phyloP scores from a whole-genome alignment of 2,329 filamentous ascomycete species.

The Cadophora sp. region DNA sequence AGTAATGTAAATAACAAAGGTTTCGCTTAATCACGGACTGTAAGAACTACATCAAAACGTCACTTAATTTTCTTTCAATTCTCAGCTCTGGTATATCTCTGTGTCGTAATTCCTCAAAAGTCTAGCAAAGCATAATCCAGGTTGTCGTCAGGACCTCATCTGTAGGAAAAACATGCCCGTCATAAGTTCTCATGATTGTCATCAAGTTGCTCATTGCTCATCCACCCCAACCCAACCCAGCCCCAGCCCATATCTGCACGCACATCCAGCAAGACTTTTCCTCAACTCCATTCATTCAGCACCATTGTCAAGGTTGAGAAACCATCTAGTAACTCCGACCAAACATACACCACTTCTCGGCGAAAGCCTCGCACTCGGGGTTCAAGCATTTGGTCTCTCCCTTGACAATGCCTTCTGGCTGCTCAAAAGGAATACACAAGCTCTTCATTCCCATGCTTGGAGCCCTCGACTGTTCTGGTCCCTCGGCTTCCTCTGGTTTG shows the following conservation, averaged over 20 bases:
- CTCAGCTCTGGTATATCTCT: slow-evolving; percentile 20
- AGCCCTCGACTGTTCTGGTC: slow-evolving; percentile 54
- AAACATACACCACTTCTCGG: slow-evolving; percentile 92
- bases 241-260: background rate
- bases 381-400: slow-evolving; percentile 92
- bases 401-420: slow-evolving; percentile 79
- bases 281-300: slow-evolving; percentile 24
- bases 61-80: slow-evolving; percentile 4
- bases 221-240: background rate
- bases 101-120: background rate
- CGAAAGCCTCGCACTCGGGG: slow-evolving; percentile 79
- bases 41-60: background rate
- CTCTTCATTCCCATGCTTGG: slow-evolving; percentile 80
- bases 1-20: background rate
- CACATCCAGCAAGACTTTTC: slow-evolving; percentile 22
- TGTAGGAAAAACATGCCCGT: background rate
- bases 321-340: slow-evolving; percentile 62
- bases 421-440: slow-evolving; percentile 82
- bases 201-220: slow-evolving; percentile 9
- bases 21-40: background rate
- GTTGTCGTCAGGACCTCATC: background rate
- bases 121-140: background rate
- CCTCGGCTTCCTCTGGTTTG: slow-evolving; percentile 63
- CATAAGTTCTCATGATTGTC: slow-evolving; percentile 15
- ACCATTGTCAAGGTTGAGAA: background rate